A percentile compares a stretch with the other conserved stretches of the same genome.
These are phyloP conservation scores for Beauveria sp. DNA, from an alignment of 2,329 filamentous ascomycete genomes.

Conservation along the genomic window DNA sequence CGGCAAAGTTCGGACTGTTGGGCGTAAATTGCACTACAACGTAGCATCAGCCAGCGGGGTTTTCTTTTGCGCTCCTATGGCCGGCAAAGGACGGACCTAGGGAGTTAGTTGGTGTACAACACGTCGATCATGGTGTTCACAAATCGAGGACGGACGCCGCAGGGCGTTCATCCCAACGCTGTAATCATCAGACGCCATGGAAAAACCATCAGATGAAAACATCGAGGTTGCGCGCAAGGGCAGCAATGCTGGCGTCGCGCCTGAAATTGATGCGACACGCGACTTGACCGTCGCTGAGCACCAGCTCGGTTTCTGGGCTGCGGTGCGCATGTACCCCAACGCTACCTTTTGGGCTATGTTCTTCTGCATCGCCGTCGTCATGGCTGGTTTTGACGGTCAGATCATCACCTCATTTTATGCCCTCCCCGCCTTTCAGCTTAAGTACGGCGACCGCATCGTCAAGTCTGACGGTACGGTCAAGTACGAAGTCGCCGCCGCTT, in stretches of 20 bases:
- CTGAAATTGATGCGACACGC: slow-evolving; percentile 17
- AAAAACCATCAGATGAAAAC: not conserved
- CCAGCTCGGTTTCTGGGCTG: slow-evolving; percentile 23
- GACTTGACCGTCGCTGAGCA: slow-evolving; percentile 18
- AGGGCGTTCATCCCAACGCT: not conserved
- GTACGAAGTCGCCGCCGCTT: slow-evolving; percentile 35
- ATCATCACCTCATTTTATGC: slow-evolving; percentile 33
- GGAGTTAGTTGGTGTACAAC: not conserved
- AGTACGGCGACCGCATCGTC: slow-evolving; percentile 22
- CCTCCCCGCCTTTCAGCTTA: slow-evolving; percentile 24
- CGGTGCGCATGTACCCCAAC: slow-evolving; percentile 29
- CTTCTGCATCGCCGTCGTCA: slow-evolving; percentile 23
- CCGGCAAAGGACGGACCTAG: not conserved
- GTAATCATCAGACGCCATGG: not conserved
- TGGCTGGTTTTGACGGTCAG: slow-evolving; percentile 27
- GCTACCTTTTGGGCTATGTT: slow-evolving; percentile 24
- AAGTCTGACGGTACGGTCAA: slow-evolving; percentile 34
- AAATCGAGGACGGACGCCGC: not conserved
- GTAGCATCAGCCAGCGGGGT: not conserved
- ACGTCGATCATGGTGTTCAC: not conserved
- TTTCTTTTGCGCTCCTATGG: not conserved
- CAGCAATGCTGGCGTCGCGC: not conserved
- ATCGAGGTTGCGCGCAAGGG: not conserved
- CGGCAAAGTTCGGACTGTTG: not conserved
- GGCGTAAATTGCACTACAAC: not conserved